Evolutionary conservation across 371 early-diverging fungal species (phyloP).

Genomic region (Haplosporangium sp.): DNA sequence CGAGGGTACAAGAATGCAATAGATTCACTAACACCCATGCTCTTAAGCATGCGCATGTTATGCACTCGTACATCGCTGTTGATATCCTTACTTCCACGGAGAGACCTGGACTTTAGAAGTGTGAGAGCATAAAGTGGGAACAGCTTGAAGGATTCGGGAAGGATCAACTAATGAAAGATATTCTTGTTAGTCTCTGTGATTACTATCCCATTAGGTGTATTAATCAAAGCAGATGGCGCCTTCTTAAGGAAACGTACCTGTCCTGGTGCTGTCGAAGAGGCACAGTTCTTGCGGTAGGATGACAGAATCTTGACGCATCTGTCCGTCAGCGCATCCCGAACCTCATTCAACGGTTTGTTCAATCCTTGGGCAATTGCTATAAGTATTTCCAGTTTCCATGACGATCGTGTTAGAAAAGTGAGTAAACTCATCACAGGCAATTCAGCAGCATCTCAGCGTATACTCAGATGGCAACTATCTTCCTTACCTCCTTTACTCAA

Average conservation of each 20-base stretch:
- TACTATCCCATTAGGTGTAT: too few relatives aligned
- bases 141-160: conserved; percentile 96
- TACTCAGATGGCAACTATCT: conserved; percentile 1
- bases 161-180: conserved; percentile 67
- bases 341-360: conserved; percentile 73
- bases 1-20: conserved; percentile 88
- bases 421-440: too few relatives aligned
- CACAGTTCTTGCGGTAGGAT: conserved; percentile 93
- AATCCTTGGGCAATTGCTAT: conserved; percentile 75
- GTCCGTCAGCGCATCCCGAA: conserved; percentile 88
- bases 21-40: conserved; percentile 73
- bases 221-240: conserved; percentile 27
- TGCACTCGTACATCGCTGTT: conserved; percentile 82
- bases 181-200: too few relatives aligned
- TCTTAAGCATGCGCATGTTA: conserved; percentile 79
- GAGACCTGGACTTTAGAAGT: conserved; percentile 81
- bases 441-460: too few relatives aligned
- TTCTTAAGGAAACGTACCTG: conserved; percentile 80
- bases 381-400: too few relatives aligned
- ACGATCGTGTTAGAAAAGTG: too few relatives aligned
- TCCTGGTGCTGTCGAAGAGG: conserved; percentile 88
- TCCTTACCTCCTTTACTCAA: conserved; percentile 77
- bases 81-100: conserved; percentile 71
- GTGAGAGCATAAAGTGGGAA: conserved; percentile 91
- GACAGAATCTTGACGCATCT: conserved; percentile 90